phyloP scores from a whole-genome alignment of 1,284 basidiomycete genomes.

The Austropuccinia psidii region DNA sequence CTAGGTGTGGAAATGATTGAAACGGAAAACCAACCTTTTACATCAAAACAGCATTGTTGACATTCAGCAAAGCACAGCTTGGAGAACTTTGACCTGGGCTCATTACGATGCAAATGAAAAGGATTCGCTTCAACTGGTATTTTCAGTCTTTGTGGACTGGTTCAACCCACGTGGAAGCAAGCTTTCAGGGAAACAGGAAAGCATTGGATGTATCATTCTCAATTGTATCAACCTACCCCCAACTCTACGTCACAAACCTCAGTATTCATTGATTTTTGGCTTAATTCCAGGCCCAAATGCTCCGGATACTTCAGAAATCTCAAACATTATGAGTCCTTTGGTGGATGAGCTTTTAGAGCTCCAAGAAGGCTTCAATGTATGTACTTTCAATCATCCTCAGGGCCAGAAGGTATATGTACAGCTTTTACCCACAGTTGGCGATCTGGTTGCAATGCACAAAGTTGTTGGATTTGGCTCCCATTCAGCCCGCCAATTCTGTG shows the following conservation, averaged over 20 bases:
- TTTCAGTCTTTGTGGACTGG: background rate
- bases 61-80: background rate
- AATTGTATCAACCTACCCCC: slow-evolving; percentile 1
- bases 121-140: background rate
- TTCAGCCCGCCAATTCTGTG: background rate
- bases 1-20: background rate
- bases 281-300: background rate
- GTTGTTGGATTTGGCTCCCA: slow-evolving; percentile 7
- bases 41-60: background rate
- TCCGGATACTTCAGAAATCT: background rate
- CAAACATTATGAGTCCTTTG: background rate
- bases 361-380: background rate
- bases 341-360: background rate
- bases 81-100: background rate
- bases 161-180: background rate
- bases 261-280: background rate
- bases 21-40: too few relatives aligned
- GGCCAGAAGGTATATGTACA: background rate
- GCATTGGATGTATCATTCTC: background rate
- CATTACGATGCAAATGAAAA: too few relatives aligned
- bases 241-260: background rate
- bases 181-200: background rate
- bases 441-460: background rate
- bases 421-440: background rate
- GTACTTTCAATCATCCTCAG: background rate